These are phyloP conservation scores for Aspergillus fumigatus DNA, from an alignment of 2,329 filamentous ascomycete genomes.

Conservation along the genomic window DNA sequence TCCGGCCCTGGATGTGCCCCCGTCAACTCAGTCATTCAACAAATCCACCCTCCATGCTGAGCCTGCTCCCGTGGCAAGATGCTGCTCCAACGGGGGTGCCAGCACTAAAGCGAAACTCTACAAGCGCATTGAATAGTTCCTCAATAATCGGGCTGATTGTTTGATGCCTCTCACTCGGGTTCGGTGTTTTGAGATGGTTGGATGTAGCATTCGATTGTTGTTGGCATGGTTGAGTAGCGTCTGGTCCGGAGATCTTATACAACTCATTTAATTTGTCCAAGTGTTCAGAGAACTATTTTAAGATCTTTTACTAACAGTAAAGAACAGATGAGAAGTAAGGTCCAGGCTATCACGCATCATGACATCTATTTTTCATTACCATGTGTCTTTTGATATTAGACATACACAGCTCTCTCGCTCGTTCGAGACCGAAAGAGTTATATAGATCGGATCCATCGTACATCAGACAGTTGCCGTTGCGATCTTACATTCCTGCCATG, in stretches of 20 bases:
- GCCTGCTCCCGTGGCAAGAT: constrained; percentile 13
- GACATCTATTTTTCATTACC: constrained; percentile 18
- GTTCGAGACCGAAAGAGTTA: constrained; percentile 4
- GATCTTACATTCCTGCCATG: constrained; percentile 4
- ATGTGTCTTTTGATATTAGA: constrained; percentile 12
- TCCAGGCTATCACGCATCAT: constrained; percentile 3
- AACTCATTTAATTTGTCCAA: neutral
- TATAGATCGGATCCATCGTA: constrained; percentile 16
- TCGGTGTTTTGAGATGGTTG: neutral
- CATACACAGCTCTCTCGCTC: constrained; percentile 7
- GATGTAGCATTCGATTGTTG: neutral
- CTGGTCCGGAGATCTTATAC: neutral
- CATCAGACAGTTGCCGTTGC: constrained; percentile 8
- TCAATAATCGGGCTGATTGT: neutral
- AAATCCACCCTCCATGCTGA: constrained; percentile 34
- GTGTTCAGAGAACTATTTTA: neutral
- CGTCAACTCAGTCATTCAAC: constrained; percentile 39
- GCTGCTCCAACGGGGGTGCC: constrained; percentile 13
- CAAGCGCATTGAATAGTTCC: constrained; percentile 21
- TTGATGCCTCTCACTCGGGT: neutral
- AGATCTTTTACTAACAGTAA: neutral
- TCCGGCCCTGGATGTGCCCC: constrained; percentile 46
- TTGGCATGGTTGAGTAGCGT: neutral
- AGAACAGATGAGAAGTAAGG: neutral
- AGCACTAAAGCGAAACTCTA: constrained; percentile 29